A percentile compares a stretch with the other conserved stretches of the same genome.
Evolutionary conservation across 495 filamentous ascomycete genomes (phyloP).

Genomic region (Letharia columbiana): DNA sequence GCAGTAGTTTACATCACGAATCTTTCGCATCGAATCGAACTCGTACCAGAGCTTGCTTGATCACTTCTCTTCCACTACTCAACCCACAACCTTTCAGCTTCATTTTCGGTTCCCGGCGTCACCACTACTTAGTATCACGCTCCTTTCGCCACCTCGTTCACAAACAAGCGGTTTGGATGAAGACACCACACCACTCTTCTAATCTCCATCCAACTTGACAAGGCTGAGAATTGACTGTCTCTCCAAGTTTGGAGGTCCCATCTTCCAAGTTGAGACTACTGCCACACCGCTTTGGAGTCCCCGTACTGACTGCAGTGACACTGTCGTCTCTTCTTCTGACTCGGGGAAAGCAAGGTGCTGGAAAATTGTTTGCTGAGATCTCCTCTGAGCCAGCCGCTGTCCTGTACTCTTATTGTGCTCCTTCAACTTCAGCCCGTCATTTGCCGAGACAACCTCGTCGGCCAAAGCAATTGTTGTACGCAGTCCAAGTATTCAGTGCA

Average conservation of each 20-base stretch:
- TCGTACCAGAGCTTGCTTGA: background rate
- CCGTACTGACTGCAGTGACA: conserved; percentile 8
- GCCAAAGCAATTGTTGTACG: conserved; percentile 21
- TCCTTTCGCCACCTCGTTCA: background rate
- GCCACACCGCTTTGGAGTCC: background rate
- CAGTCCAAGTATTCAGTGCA: conserved; percentile 18
- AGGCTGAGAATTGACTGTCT: background rate
- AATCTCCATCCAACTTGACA: background rate
- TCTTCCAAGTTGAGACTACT: conserved; percentile 8
- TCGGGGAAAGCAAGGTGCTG: conserved; percentile 7
- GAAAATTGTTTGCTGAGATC: conserved; percentile 9
- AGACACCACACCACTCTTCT: too few relatives aligned
- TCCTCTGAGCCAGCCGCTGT: conserved; percentile 11
- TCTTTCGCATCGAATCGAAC: background rate
- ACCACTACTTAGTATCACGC: background rate
- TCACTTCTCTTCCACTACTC: background rate
- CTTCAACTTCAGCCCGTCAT: conserved; percentile 22
- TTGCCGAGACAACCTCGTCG: conserved; percentile 35
- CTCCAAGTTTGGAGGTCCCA: background rate
- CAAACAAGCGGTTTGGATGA: background rate
- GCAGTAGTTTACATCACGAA: background rate
- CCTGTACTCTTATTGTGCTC: conserved; percentile 14
- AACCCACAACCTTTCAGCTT: conserved; percentile 1
- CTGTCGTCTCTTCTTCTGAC: conserved; percentile 7
- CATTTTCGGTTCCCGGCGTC: background rate